Conservation (phyloP, 2,329 filamentous ascomycete species). For the Colletotrichum plurivorum region DNA sequence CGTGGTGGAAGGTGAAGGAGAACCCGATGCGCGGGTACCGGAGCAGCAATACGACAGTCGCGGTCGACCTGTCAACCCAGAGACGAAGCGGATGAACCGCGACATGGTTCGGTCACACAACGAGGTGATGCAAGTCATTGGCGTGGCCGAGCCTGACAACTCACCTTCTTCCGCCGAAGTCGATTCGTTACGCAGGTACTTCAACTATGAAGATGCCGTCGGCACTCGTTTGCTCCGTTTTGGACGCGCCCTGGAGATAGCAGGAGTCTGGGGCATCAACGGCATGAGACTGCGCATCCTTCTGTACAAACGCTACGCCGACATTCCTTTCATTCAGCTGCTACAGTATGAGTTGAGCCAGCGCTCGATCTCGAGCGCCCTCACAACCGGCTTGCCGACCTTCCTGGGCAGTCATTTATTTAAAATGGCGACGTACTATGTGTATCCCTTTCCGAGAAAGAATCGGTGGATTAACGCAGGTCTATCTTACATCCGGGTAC, state of each 20-base stretch:
- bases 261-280: slow-evolving; percentile 65
- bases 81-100: slow-evolving; percentile 68
- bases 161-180: slow-evolving; percentile 54
- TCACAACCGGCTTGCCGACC: slow-evolving; percentile 57
- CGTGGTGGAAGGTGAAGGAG: slow-evolving; percentile 65
- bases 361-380: slow-evolving; percentile 50
- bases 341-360: slow-evolving; percentile 50
- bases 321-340: slow-evolving; percentile 63
- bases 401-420: slow-evolving; percentile 52
- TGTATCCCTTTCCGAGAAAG: slow-evolving; percentile 40
- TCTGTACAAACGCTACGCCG: slow-evolving; percentile 65
- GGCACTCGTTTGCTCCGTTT: slow-evolving; percentile 56
- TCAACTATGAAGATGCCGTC: slow-evolving; percentile 62
- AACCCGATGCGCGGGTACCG: slow-evolving; percentile 56
- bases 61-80: slow-evolving; percentile 69
- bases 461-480: slow-evolving; percentile 39
- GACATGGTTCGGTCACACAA: slow-evolving; percentile 73
- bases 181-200: slow-evolving; percentile 59
- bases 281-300: slow-evolving; percentile 69
- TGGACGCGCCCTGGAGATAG: slow-evolving; percentile 55
- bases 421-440: slow-evolving; percentile 45
- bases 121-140: slow-evolving; percentile 75
- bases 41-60: slow-evolving; percentile 68
- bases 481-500: slow-evolving; percentile 59
- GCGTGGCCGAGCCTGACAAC: slow-evolving; percentile 72